Evolutionary conservation across 208 protist species (phyloP).

Genomic region (Lotmaria passim): DNA sequence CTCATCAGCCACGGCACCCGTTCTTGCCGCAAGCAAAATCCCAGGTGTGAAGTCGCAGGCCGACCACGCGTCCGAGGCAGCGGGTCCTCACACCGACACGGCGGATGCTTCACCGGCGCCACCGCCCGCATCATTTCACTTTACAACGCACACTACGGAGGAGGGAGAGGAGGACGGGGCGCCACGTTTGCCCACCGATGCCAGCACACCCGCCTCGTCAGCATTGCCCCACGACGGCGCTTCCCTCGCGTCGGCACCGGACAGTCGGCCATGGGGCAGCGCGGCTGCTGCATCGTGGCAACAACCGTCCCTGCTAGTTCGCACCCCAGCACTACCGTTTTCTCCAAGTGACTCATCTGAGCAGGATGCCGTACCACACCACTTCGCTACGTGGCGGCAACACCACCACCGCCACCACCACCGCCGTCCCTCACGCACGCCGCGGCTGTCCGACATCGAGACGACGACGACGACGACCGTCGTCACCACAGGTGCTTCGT

Average conservation of each 20-base stretch:
- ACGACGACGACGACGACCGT: not conserved
- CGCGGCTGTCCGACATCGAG: slow-evolving; percentile 7
- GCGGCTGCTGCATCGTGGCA: slow-evolving; percentile 17
- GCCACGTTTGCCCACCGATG: not conserved
- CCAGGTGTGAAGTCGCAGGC: no score
- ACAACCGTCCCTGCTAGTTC: not conserved
- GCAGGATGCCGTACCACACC: not conserved
- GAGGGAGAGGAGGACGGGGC: not conserved
- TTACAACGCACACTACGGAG: no score
- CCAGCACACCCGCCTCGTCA: slow-evolving; percentile 7
- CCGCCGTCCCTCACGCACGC: slow-evolving; percentile 17
- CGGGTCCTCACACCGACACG: no score
- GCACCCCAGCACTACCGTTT: not conserved
- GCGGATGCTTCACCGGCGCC: no score
- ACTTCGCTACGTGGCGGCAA: not conserved
- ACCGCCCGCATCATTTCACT: no score
- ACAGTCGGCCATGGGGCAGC: slow-evolving; percentile 1
- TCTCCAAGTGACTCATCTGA: no score
- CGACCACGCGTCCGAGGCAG: no score
- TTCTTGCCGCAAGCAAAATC: no score
- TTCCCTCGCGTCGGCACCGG: slow-evolving; percentile 6
- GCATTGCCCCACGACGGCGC: not conserved
- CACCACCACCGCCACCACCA: not conserved
- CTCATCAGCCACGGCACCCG: no score
- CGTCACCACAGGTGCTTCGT: no score